Percentiles rank a stretch among this genome's conserved stretches.
These are phyloP conservation scores for Debaryomyces singareniensis DNA, from an alignment of 1,139 yeast species.

Conservation along the genomic window DNA sequence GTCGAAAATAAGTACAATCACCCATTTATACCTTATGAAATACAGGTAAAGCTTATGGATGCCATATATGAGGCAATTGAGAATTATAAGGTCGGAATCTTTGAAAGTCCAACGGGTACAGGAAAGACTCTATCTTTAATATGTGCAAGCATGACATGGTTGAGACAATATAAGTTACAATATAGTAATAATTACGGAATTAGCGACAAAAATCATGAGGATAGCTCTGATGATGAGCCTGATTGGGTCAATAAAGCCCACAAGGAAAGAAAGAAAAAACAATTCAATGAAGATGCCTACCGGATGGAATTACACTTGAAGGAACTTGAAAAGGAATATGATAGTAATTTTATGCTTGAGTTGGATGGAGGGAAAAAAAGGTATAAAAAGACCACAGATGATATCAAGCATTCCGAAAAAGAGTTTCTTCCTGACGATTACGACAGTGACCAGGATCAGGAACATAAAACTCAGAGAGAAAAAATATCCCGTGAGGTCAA, in stretches of 20 bases:
- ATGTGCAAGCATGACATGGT: conserved; percentile 84
- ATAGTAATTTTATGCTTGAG: conserved; percentile 8
- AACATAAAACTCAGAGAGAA: conserved; percentile 13
- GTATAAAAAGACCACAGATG: conserved; percentile 7
- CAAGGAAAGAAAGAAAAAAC: conserved; percentile 22
- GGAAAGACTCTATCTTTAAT: conserved; percentile 87
- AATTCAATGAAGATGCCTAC: conserved; percentile 22
- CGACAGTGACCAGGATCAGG: conserved; percentile 22
- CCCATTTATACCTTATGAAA: conserved; percentile 76
- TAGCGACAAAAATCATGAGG: conserved; percentile 7
- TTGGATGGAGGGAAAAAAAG: conserved; percentile 5
- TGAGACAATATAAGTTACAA: conserved; percentile 52
- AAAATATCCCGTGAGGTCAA: conserved; percentile 40
- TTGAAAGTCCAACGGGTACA: conserved; percentile 94
- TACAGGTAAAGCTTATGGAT: conserved; percentile 74
- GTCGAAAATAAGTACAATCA: conserved; percentile 42
- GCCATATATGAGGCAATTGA: conserved; percentile 61
- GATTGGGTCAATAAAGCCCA: conserved; percentile 53
- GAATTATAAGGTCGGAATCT: conserved; percentile 65
- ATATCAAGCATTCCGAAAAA: conserved; percentile 8
- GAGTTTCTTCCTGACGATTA: conserved; percentile 39
- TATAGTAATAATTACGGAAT: conserved; percentile 4
- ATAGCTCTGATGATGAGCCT: conserved; percentile 45
- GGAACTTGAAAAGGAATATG: conserved; percentile 13
- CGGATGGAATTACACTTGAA: conserved; percentile 39